Evolutionary conservation across 2,329 filamentous ascomycete genomes (phyloP), one percentile per base, ranked within the genome.

Genomic region (Trichoderma afroharzianum): DNA sequence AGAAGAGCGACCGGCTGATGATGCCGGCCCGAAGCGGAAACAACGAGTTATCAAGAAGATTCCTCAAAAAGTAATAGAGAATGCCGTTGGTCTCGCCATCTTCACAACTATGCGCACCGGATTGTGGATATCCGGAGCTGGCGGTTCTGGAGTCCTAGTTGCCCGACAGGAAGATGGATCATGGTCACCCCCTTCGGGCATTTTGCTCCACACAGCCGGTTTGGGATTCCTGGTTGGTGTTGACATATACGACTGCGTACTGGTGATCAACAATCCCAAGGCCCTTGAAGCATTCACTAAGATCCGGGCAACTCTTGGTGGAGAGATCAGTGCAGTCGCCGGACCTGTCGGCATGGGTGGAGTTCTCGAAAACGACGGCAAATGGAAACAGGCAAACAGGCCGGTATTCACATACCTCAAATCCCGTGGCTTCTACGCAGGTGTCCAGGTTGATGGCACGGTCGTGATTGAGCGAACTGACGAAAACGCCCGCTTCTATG

Each of bases 381-480:
- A 80, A 0, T 72, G 79, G 0, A 77, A 75, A 59, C 77, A 76
- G 73, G 78, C 77, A 0, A 77, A 73, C 74, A 85, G 88, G 32
- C 92, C 93, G 0, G 86, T 95, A 7, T 95, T 91, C 85, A 94
- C 90, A 33, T 96, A 96, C 78, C 88, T 95, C 80, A 95, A 95
- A 83, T 92, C 90, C 73, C 87, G 92, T 36, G 93, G 93, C 1
- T 87, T 95, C 71, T 95, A 94, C 79, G 92, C 91, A 1, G 92
- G 93, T 14, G 87, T 95, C 0, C 91, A 94, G 74, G 85, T 95
- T n/a, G 93, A 95, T 75, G 93, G 93, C 2, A 95, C 93, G 0
- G 86, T 95, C 21, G 85, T 95, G 55, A 90, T 95, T 64, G 91
- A 93, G 76, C 87, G 93, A 26, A 88, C 86, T 0, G 93, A 94